Conservation (phyloP, 1,284 basidiomycete genomes). For the Pterulicium gracile region DNA sequence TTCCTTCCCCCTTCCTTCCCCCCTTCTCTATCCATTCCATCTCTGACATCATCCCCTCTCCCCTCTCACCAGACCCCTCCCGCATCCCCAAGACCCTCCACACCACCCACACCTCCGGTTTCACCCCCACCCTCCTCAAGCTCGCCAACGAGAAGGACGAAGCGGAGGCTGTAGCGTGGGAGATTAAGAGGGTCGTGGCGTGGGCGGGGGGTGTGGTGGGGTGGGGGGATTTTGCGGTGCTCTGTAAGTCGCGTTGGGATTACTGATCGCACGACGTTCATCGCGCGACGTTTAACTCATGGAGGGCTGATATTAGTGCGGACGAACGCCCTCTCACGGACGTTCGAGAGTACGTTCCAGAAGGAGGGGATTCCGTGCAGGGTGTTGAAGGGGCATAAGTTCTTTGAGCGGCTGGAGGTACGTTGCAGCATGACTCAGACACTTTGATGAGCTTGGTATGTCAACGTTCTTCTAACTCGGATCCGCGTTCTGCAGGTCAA, state of each 20-base stretch:
- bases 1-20: no score
- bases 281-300: no score
- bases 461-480: constrained; percentile 1
- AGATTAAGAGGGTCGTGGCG: constrained; percentile 73
- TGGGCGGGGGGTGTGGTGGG: constrained; percentile 62
- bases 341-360: constrained; percentile 71
- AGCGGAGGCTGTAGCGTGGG: constrained; percentile 63
- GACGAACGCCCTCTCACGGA: constrained; percentile 75
- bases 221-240: constrained; percentile 72
- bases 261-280: no score
- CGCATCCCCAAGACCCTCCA: constrained; percentile 72
- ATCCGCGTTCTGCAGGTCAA: constrained; percentile 43
- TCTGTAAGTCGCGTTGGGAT: constrained; percentile 59
- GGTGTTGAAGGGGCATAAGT: constrained; percentile 76
- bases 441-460: constrained; percentile 22
- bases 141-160: constrained; percentile 47
- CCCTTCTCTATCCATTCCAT: not conserved
- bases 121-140: constrained; percentile 40
- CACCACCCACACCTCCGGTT: constrained; percentile 61
- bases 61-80: constrained; percentile 38
- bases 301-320: constrained; percentile 63
- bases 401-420: constrained; percentile 79
- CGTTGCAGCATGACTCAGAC: no score
- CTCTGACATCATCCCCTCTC: not conserved
- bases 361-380: constrained; percentile 69